A percentile compares a stretch with the other conserved stretches of the same genome.
phyloP scores from a whole-genome alignment of 371 early-diverging fungal genomes.

The Coemansia sp. region DNA sequence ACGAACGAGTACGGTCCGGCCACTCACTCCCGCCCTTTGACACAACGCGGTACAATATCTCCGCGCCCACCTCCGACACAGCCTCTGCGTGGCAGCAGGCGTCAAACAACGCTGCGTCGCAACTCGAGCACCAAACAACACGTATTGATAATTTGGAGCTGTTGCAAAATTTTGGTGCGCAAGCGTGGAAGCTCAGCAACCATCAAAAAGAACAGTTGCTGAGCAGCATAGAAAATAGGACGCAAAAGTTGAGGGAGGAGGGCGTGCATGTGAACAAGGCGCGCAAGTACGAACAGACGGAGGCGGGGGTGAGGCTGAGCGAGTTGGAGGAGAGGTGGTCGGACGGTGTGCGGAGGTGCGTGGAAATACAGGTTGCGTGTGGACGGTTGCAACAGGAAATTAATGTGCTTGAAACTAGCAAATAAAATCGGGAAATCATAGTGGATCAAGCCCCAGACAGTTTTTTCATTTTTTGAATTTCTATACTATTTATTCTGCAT shows the following conservation, averaged over 20 bases:
- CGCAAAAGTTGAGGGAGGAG: slow-evolving; percentile 19
- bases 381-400: slow-evolving; percentile 25
- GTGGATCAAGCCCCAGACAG: no score
- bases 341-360: slow-evolving; percentile 41
- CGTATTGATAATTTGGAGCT: slow-evolving; percentile 81
- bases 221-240: slow-evolving; percentile 16
- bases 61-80: slow-evolving; percentile 55
- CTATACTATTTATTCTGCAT: neutral
- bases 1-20: slow-evolving; percentile 61
- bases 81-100: slow-evolving; percentile 62
- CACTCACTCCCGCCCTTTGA: slow-evolving; percentile 61
- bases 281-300: slow-evolving; percentile 47
- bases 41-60: slow-evolving; percentile 61
- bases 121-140: slow-evolving; percentile 78
- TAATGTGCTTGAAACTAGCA: neutral
- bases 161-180: slow-evolving; percentile 75
- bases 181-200: slow-evolving; percentile 82
- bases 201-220: slow-evolving; percentile 66
- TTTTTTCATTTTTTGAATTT: slow-evolving; percentile 17
- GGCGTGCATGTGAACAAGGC: slow-evolving; percentile 44
- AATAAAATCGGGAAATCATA: neutral
- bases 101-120: slow-evolving; percentile 76
- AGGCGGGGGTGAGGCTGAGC: slow-evolving; percentile 31
- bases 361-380: slow-evolving; percentile 44
- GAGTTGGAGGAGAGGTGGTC: slow-evolving; percentile 40